Evolutionary conservation across 331 rosid genomes (phyloP).

Genomic region (Pyrus hybrid): DNA sequence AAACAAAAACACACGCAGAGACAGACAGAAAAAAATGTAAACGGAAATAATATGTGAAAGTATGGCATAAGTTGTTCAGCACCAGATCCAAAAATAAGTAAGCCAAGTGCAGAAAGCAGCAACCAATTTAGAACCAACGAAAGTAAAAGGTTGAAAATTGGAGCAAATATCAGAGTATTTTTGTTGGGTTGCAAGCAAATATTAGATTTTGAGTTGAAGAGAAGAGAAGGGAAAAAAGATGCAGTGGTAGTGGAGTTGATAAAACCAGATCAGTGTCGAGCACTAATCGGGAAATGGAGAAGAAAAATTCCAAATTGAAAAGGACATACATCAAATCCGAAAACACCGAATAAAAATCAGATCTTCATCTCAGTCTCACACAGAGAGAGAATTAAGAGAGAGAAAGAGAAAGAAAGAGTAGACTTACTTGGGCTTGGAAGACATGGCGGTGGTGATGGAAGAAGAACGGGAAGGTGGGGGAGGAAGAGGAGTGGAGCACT

Average conservation of each 20-base stretch:
- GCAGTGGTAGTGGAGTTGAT: background rate
- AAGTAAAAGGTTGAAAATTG: background rate
- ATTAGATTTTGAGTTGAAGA: background rate
- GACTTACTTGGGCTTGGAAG: conserved; percentile 76
- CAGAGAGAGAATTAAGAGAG: background rate
- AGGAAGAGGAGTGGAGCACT: background rate
- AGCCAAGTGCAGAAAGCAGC: too few relatives aligned
- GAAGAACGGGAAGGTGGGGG: conserved; percentile 9
- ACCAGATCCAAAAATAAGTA: background rate
- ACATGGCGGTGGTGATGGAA: conserved; percentile 30
- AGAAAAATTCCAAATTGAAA: conserved; percentile 3
- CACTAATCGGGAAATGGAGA: background rate
- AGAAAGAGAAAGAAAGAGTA: conserved; percentile 2
- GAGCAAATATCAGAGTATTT: background rate
- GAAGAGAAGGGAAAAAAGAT: background rate
- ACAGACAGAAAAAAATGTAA: too few relatives aligned
- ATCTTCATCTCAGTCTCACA: conserved; percentile 19
- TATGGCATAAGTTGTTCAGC: background rate
- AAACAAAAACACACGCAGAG: background rate
- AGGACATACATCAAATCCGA: background rate
- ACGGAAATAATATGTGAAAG: background rate
- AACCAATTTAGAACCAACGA: background rate
- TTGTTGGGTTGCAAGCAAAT: too few relatives aligned
- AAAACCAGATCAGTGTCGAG: conserved; percentile 39
- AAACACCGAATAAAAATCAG: conserved; percentile 23